Conservation (phyloP, 257 asterid species). For the Penstemon newberryi region DNA sequence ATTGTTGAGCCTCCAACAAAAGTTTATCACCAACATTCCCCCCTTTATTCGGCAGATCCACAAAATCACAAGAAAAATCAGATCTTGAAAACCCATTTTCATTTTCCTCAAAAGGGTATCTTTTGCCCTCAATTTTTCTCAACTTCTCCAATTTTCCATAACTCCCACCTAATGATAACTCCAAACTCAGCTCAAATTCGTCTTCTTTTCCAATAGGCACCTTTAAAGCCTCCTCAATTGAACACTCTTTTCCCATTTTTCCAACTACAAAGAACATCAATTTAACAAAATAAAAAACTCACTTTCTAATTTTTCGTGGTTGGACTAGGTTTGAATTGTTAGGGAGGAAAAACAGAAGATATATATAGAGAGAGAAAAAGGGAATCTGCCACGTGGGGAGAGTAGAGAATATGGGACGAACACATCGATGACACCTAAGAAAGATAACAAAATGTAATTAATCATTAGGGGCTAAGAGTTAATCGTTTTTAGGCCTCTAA, state of each 20-base stretch:
- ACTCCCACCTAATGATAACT: constrained; percentile 64
- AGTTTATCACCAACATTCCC: background rate
- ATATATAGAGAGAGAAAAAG: constrained; percentile 21
- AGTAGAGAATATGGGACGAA: constrained; percentile 23
- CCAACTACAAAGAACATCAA: background rate
- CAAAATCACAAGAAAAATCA: constrained; percentile 2
- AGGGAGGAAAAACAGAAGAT: background rate
- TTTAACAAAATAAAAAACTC: background rate
- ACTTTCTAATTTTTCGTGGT: background rate
- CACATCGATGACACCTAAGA: constrained; percentile 45
- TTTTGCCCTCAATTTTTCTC: constrained; percentile 4
- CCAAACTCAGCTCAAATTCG: constrained; percentile 58
- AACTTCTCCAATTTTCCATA: constrained; percentile 34
- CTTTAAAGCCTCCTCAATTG: constrained; percentile 24
- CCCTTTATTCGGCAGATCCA: background rate
- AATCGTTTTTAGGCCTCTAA: constrained; percentile 34
- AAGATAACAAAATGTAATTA: background rate
- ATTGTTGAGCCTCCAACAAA: background rate
- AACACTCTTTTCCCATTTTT: constrained; percentile 13
- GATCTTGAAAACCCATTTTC: constrained; percentile 7
- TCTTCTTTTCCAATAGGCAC: constrained; percentile 24
- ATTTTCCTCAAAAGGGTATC: background rate
- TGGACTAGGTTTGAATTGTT: constrained; percentile 36
- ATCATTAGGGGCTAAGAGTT: constrained; percentile 22
- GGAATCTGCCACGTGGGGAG: constrained; percentile 53